Evolutionary conservation across 768 basidiomycete genomes (phyloP).

Genomic region (Lactifluus hygrophoroides): DNA sequence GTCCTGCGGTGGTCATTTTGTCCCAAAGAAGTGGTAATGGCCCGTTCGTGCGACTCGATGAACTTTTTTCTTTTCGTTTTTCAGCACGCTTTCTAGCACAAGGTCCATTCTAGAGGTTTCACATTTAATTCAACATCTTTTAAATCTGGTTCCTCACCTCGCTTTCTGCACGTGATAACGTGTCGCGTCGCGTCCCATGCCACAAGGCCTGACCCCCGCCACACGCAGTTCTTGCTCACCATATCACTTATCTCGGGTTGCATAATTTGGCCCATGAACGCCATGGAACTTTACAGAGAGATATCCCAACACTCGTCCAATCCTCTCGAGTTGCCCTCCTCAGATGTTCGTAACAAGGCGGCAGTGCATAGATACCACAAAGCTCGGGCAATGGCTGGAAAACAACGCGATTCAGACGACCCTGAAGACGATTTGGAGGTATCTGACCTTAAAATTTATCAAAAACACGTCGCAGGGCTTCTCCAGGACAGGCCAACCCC

Average conservation of each 20-base stretch:
- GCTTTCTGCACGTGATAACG: slow-evolving; percentile 3
- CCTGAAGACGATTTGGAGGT: slow-evolving; percentile 33
- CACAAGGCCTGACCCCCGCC: neutral
- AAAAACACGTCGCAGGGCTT: slow-evolving; percentile 40
- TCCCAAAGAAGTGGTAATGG: neutral
- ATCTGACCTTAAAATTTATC: slow-evolving; percentile 40
- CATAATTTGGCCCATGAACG: neutral
- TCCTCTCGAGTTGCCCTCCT: slow-evolving; percentile 59
- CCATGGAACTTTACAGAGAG: slow-evolving; percentile 32
- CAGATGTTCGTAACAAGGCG: slow-evolving; percentile 43
- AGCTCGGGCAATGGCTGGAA: slow-evolving; percentile 28
- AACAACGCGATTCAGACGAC: slow-evolving; percentile 41
- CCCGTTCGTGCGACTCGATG: too few species aligned
- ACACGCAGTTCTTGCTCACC: too few species aligned
- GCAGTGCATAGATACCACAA: slow-evolving; percentile 35
- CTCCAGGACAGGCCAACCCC: slow-evolving; percentile 26
- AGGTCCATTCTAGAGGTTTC: too few species aligned
- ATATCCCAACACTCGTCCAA: slow-evolving; percentile 70
- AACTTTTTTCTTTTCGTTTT: neutral
- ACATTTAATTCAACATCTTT: neutral
- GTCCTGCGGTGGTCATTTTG: slow-evolving; percentile 64
- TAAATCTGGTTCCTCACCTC: too few species aligned
- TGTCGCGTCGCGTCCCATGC: neutral
- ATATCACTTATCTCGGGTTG: neutral
- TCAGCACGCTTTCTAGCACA: neutral